phyloP scores from a whole-genome alignment of 768 basidiomycete species.

The Suillus sp. region DNA sequence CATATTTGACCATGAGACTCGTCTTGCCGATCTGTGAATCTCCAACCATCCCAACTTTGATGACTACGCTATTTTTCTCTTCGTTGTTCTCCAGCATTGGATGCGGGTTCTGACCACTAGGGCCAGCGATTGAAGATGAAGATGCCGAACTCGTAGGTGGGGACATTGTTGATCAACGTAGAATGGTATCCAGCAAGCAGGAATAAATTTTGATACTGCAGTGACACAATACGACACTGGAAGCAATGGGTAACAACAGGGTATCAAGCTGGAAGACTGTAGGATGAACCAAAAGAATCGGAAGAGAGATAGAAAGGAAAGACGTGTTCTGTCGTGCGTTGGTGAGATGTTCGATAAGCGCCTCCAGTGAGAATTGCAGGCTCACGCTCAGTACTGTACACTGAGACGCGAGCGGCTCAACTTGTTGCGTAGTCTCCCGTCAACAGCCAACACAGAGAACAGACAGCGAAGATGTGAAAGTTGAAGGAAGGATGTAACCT shows the following conservation, averaged over 20 bases:
- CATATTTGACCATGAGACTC: slow-evolving; percentile 99
- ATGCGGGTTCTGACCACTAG: slow-evolving; percentile 56
- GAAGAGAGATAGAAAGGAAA: slow-evolving; percentile 39
- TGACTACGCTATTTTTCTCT: slow-evolving; percentile 88
- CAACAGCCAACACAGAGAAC: slow-evolving; percentile 38
- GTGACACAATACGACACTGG: slow-evolving; percentile 2
- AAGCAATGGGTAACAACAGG: slow-evolving; percentile 22
- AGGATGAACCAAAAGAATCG: slow-evolving; percentile 31
- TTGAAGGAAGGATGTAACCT: slow-evolving; percentile 18
- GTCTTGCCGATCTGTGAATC: slow-evolving; percentile 99
- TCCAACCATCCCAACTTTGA: slow-evolving; percentile 99
- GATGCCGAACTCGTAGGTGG: slow-evolving; percentile 50
- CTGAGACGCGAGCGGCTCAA: slow-evolving; percentile 32
- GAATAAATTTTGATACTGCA: slow-evolving; percentile 4
- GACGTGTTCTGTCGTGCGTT: slow-evolving; percentile 38
- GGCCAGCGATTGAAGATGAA: slow-evolving; percentile 45
- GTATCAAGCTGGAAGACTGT: slow-evolving; percentile 29
- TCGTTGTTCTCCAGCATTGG: slow-evolving; percentile 60
- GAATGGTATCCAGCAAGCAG: slow-evolving; percentile 19
- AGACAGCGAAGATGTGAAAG: slow-evolving; percentile 19
- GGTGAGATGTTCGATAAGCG: slow-evolving; percentile 38
- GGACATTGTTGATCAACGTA: slow-evolving; percentile 43
- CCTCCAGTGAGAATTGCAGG: slow-evolving; percentile 34
- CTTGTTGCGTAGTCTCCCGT: slow-evolving; percentile 35
- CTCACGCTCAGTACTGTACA: slow-evolving; percentile 31